phyloP scores from a whole-genome alignment of 2,329 filamentous ascomycete genomes.

The Aspergillus sp. region DNA sequence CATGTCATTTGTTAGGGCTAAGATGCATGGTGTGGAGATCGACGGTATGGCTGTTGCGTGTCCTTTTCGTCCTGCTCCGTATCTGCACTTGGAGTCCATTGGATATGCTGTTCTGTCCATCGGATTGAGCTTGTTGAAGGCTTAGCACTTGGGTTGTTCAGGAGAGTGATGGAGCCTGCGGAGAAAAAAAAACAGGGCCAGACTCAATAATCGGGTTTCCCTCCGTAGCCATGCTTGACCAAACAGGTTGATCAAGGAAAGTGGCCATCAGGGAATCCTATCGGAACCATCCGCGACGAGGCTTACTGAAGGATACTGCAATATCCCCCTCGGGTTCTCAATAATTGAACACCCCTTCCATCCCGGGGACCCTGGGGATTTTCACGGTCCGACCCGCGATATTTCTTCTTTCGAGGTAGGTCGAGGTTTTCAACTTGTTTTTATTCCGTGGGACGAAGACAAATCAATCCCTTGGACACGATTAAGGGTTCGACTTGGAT shows the following conservation, averaged over 20 bases:
- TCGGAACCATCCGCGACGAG: background rate
- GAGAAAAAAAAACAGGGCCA: background rate
- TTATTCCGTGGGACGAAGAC: background rate
- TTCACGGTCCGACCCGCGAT: constrained; percentile 9
- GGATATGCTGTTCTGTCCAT: background rate
- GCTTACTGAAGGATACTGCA: background rate
- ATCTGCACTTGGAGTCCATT: background rate
- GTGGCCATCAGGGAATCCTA: background rate
- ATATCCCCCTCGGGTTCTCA: constrained; percentile 1
- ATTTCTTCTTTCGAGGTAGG: background rate
- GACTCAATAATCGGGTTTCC: background rate
- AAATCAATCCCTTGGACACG: too few species aligned
- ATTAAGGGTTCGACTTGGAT: background rate
- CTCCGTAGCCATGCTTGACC: background rate
- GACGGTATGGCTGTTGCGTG: constrained; percentile 10
- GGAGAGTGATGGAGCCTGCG: background rate
- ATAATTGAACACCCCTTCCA: constrained; percentile 8
- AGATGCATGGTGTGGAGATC: constrained; percentile 18
- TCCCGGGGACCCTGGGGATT: background rate
- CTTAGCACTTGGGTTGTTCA: too few species aligned
- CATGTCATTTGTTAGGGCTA: constrained; percentile 5
- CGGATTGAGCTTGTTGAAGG: background rate
- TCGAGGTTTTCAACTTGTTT: background rate
- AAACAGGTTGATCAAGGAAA: background rate
- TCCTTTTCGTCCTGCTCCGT: background rate